Conservation (phyloP, 345 rosid species). For the Linum trigynum region DNA sequence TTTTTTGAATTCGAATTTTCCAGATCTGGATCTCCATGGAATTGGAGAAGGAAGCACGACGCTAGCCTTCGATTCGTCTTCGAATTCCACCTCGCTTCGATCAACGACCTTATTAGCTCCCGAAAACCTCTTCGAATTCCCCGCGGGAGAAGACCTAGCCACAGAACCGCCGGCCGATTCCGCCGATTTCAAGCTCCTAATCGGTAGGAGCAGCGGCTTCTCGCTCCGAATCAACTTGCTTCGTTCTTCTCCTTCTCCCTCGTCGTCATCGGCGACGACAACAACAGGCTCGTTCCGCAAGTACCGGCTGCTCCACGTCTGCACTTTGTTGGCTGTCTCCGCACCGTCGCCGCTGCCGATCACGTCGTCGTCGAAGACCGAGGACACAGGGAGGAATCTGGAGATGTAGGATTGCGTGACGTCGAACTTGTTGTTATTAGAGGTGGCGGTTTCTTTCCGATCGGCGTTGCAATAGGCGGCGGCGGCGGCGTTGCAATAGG, state of each 20-base stretch:
- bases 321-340: conserved; percentile 38
- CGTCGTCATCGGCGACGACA: conserved; percentile 34
- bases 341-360: conserved; percentile 24
- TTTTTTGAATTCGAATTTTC: conserved; percentile 51
- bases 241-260: conserved; percentile 35
- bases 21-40: conserved; percentile 90
- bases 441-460: conserved; percentile 35
- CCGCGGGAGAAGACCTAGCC: conserved; percentile 22
- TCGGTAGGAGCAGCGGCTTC: conserved; percentile 72
- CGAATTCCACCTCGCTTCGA: conserved; percentile 16
- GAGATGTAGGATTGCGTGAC: conserved; percentile 59
- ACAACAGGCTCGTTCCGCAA: conserved; percentile 45
- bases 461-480: no score
- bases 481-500: conserved; percentile 19
- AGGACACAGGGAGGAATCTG: conserved; percentile 68
- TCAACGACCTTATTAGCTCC: conserved; percentile 20
- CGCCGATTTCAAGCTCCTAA: conserved; percentile 63
- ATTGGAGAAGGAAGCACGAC: conserved; percentile 96
- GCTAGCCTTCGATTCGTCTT: conserved; percentile 21
- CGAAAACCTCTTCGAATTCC: conserved; percentile 33
- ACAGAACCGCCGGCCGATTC: conserved; percentile 27
- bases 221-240: conserved; percentile 34
- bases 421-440: conserved; percentile 30
- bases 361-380: conserved; percentile 66
- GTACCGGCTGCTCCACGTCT: conserved; percentile 69